Evolutionary conservation across 768 basidiomycete genomes (phyloP).

Genomic region (Hypholoma fasciculare): DNA sequence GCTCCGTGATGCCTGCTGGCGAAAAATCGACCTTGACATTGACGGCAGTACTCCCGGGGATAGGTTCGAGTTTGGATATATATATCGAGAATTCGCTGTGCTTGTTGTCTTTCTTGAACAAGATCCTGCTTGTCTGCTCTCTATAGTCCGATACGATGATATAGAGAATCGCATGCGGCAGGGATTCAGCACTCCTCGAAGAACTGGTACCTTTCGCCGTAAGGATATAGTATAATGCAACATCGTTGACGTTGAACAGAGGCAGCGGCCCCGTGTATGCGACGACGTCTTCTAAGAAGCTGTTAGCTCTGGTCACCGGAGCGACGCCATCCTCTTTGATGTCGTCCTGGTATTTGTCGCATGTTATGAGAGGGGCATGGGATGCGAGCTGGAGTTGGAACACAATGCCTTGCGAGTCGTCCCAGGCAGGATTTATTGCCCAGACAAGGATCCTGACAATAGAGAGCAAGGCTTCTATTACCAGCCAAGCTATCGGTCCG

Average conservation of each 20-base stretch:
- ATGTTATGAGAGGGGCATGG: slow-evolving; percentile 8
- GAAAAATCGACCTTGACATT: slow-evolving; percentile 2
- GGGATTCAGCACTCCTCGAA: neutral
- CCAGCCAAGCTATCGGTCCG: slow-evolving; percentile 12
- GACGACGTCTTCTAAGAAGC: slow-evolving; percentile 7
- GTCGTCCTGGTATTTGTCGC: slow-evolving; percentile 2
- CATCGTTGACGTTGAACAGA: slow-evolving; percentile 1
- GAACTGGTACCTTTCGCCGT: neutral
- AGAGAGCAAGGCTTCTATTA: slow-evolving; percentile 8
- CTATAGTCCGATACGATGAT: slow-evolving; percentile 8
- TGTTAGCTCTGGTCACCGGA: neutral
- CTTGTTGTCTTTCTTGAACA: neutral
- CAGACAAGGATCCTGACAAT: slow-evolving; percentile 11
- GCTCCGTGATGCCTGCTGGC: neutral
- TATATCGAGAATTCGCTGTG: slow-evolving; percentile 1
- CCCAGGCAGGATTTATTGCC: slow-evolving; percentile 11
- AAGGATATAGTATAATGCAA: slow-evolving; percentile 8
- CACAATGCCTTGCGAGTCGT: slow-evolving; percentile 7
- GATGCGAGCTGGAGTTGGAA: slow-evolving; percentile 6
- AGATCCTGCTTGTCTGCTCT: slow-evolving; percentile 8
- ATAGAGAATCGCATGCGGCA: slow-evolving; percentile 5
- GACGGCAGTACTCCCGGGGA: neutral
- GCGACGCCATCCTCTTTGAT: neutral
- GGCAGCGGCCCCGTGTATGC: slow-evolving; percentile 10
- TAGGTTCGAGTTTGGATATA: neutral